phyloP scores from a whole-genome alignment of 306 rosid species.

The Cicer chorassanicum region DNA sequence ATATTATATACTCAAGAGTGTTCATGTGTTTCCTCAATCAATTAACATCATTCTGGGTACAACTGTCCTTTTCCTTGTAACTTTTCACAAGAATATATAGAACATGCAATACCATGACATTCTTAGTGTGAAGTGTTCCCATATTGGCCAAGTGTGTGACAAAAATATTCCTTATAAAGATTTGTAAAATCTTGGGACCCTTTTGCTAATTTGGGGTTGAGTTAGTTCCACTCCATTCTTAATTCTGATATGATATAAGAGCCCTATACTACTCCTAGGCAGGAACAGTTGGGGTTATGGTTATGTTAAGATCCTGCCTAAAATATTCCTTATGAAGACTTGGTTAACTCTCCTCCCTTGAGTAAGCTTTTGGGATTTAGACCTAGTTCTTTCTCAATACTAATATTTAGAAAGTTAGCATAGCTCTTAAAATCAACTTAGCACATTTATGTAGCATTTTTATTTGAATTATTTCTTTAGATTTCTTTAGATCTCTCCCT shows the following conservation, averaged over 20 bases:
- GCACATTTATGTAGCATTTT: background rate
- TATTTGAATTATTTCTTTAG: background rate
- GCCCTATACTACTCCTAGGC: background rate
- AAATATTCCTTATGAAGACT: background rate
- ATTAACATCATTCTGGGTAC: background rate
- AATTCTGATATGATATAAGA: constrained; percentile 7
- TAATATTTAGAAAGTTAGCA: background rate
- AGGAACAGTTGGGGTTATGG: background rate
- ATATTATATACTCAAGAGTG: background rate
- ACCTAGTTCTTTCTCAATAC: background rate
- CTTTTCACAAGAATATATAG: constrained; percentile 16
- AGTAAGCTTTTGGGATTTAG: background rate
- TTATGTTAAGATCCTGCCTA: background rate
- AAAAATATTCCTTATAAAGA: background rate
- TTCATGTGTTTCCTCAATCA: background rate
- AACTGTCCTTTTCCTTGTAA: background rate
- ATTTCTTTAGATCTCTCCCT: background rate
- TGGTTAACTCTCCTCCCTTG: background rate
- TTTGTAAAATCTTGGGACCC: background rate
- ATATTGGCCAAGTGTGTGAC: background rate
- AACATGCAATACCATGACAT: constrained; percentile 7
- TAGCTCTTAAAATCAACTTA: background rate
- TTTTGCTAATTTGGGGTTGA: background rate
- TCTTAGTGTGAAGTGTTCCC: background rate
- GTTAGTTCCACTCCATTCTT: background rate